These are phyloP conservation scores for Blastobotrys robertii DNA, from an alignment of 805 yeast species.

Conservation along the genomic window DNA sequence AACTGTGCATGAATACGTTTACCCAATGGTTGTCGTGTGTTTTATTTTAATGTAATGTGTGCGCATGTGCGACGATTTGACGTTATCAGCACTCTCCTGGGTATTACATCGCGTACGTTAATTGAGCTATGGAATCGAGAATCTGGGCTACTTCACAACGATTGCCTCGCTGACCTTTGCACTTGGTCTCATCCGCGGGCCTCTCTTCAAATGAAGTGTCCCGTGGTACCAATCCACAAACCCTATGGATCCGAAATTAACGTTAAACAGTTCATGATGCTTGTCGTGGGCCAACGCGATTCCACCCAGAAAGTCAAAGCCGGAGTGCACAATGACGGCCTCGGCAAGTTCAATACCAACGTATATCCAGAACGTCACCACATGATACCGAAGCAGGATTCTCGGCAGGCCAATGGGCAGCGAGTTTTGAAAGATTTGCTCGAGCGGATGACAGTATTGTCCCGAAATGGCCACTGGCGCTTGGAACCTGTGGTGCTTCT, in stretches of 20 bases:
- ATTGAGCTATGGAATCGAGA: no score
- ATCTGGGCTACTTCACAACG: no score
- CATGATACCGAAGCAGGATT: constrained; percentile 7
- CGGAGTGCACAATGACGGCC: constrained; percentile 14
- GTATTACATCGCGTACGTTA: no score
- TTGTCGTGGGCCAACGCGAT: constrained; percentile 12
- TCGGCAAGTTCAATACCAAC: constrained; percentile 9
- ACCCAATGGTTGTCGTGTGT: no score
- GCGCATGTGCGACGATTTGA: no score
- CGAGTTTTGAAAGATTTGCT: constrained; percentile 14
- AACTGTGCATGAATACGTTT: no score
- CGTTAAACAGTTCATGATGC: constrained; percentile 15
- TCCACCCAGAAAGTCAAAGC: constrained; percentile 13
- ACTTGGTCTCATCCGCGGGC: no score
- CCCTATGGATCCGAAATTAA: constrained; percentile 13
- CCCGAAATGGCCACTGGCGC: constrained; percentile 10
- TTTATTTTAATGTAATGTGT: no score
- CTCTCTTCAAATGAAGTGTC: constrained; percentile 3
- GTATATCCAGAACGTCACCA: constrained; percentile 11
- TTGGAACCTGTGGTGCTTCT: constrained; percentile 9
- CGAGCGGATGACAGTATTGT: constrained; percentile 7
- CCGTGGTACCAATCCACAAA: constrained; percentile 13
- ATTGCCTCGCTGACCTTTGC: no score
- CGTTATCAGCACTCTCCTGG: no score
- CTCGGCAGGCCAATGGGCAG: constrained; percentile 13